These are phyloP conservation scores for Aspergillus fumigatiaffinis DNA, from an alignment of 2,329 filamentous ascomycete species.

Conservation along the genomic window DNA sequence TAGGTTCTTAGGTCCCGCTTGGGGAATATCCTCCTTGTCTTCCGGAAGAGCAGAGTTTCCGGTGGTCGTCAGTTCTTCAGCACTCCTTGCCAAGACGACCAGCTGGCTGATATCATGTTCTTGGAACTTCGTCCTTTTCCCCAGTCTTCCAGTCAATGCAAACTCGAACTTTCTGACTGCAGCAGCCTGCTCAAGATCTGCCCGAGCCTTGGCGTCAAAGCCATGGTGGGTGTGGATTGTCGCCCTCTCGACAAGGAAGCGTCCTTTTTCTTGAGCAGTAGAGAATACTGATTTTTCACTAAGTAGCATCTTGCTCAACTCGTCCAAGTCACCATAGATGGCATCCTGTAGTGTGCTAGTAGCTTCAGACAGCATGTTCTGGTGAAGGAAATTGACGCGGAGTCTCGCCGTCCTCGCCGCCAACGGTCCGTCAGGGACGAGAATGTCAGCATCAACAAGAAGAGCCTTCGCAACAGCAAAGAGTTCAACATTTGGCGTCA, in stretches of 20 bases:
- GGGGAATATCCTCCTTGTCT: constrained; percentile 20
- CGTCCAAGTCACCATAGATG: constrained; percentile 58
- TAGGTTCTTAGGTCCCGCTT: constrained; percentile 61
- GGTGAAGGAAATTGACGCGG: constrained; percentile 69
- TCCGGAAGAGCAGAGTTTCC: constrained; percentile 5
- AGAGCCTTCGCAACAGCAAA: constrained; percentile 69
- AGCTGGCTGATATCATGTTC: constrained; percentile 66
- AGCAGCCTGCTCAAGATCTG: constrained; percentile 66
- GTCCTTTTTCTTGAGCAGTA: constrained; percentile 53
- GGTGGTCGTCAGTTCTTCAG: constrained; percentile 29
- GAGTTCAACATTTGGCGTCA: constrained; percentile 79
- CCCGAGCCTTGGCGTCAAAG: constrained; percentile 68
- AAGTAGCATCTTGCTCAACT: constrained; percentile 43
- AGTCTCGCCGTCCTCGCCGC: constrained; percentile 59
- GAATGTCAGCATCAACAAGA: constrained; percentile 47
- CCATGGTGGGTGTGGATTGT: constrained; percentile 82
- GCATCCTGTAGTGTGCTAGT: constrained; percentile 56
- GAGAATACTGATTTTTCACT: constrained; percentile 11
- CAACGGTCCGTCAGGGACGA: constrained; percentile 40
- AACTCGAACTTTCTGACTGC: constrained; percentile 69
- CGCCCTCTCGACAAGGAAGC: constrained; percentile 76
- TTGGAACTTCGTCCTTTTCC: constrained; percentile 55
- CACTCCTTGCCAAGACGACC: constrained; percentile 82
- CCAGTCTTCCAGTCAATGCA: constrained; percentile 77
- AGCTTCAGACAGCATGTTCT: constrained; percentile 62